Evolutionary conservation across 345 rosid genomes (phyloP), one percentile per base, ranked within the genome.

Genomic region (Ceriops decandra): DNA sequence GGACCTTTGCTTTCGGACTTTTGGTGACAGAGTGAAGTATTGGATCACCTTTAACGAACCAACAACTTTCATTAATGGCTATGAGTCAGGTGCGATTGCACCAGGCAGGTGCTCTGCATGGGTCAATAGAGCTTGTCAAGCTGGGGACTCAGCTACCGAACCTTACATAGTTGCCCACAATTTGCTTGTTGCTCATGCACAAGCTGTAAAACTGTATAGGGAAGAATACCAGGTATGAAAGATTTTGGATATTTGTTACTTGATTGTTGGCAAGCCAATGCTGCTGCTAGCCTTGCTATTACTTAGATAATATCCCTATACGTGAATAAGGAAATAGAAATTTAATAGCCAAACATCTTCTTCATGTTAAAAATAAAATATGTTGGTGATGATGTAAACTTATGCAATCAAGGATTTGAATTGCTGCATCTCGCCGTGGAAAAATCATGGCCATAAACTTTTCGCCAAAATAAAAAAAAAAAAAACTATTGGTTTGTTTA

Each of bases 11-110:
- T 66, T 66, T 36, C 35, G 24, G 15, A 54, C 24, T 11, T 66
- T 52, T 33, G 69, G 69, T 7, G 60, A 54, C 22, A 26, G 60
- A 4, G 69, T 66, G 46, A 66, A 32, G 60, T 1, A 30, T 11
- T 66, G 69, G 69, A 54, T 66, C 7, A 66, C 60, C 7, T 7
- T 66, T 20, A 52, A 66, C 7, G 69, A 53, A 42, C 69, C 69
- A 8, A 19, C 13, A 1, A 30, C n/a, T 2, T 8, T 52, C 35
- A 24, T 42, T 31, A 28, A 0, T 3, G 69, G 60, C 2, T 66
- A 66, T 33, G 38, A 32, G 2, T 3, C 17, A 2, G 69, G 69
- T 10, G 5, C 6, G 2, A 6, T 30, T 5, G 69, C 60, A 2
- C 69, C 69, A 35, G 69, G 69, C 5, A 31, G 69, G n/a, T 66